These are phyloP conservation scores for Colletotrichum sp. DNA, from an alignment of 2,329 filamentous ascomycete species.

Conservation along the genomic window DNA sequence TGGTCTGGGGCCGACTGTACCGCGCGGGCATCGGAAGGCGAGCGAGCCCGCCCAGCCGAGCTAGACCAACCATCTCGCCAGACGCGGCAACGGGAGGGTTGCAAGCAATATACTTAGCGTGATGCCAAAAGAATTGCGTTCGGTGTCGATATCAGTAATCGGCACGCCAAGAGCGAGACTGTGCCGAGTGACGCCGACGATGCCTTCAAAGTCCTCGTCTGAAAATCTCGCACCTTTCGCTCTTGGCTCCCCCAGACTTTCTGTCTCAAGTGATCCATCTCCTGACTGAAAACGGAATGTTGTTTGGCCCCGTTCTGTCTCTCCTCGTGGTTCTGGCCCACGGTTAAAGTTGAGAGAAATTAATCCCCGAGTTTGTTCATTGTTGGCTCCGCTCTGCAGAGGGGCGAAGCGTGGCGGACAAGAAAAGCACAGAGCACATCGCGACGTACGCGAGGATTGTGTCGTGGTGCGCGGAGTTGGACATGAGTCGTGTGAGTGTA, in stretches of 20 bases:
- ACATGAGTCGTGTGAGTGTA: conserved; percentile 7
- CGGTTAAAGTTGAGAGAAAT: conserved; percentile 7
- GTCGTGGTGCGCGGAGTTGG: neutral
- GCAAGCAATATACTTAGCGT: neutral
- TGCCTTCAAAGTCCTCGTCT: neutral
- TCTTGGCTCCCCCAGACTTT: neutral
- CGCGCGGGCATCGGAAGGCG: neutral
- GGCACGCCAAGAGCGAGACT: neutral
- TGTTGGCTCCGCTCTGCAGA: conserved; percentile 2
- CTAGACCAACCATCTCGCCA: neutral
- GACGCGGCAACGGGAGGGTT: neutral
- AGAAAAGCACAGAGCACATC: conserved; percentile 4
- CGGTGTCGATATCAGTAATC: neutral
- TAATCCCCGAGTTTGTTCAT: conserved; percentile 7
- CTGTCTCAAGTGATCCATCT: neutral
- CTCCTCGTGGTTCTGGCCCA: neutral
- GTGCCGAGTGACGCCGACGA: neutral
- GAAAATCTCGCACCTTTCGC: neutral
- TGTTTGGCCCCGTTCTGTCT: neutral
- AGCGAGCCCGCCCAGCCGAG: neutral
- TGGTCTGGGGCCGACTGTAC: neutral
- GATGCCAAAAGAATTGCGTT: neutral
- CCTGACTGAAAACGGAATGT: neutral
- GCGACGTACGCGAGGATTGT: neutral
- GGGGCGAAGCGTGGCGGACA: neutral